Percentiles rank a stretch among this genome's conserved stretches.
These are phyloP conservation scores for Alternaria tenuissima DNA, from an alignment of 2,329 filamentous ascomycete genomes.

Conservation along the genomic window DNA sequence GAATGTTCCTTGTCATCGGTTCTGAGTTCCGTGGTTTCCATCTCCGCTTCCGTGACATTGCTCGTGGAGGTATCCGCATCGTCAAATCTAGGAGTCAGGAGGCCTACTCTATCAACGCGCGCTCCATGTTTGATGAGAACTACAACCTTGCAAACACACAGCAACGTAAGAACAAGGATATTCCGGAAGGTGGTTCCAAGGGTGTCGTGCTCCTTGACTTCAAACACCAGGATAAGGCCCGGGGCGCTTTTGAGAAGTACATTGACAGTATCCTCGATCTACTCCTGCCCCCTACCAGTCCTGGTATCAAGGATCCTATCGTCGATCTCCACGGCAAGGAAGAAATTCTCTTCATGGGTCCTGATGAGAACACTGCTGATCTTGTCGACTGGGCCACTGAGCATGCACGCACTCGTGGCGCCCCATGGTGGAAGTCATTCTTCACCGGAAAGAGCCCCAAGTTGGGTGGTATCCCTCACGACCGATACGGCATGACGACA, in stretches of 20 bases:
- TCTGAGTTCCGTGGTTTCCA: slow-evolving; percentile 98
- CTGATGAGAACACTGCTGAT: slow-evolving; percentile 97
- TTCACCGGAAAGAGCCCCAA: slow-evolving; percentile 98
- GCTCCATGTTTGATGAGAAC: slow-evolving; percentile 97
- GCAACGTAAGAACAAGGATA: slow-evolving; percentile 99
- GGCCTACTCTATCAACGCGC: slow-evolving; percentile 93
- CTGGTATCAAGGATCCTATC: slow-evolving; percentile 98
- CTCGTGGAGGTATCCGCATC: slow-evolving; percentile 95
- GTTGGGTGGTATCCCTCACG: slow-evolving; percentile 95
- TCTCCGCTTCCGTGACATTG: slow-evolving; percentile 95
- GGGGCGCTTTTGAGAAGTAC: slow-evolving; percentile 97
- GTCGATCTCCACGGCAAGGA: slow-evolving; percentile 94
- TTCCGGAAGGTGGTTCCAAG: slow-evolving; percentile 97
- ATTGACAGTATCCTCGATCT: slow-evolving; percentile 98
- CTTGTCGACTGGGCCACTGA: slow-evolving; percentile 99
- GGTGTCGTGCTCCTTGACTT: slow-evolving; percentile 95
- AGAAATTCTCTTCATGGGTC: slow-evolving; percentile 98
- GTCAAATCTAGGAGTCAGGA: slow-evolving; percentile 98
- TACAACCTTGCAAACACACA: slow-evolving; percentile 98
- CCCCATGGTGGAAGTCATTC: slow-evolving; percentile 99
- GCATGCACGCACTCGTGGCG: slow-evolving; percentile 85
- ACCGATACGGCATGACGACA: slow-evolving; percentile 97
- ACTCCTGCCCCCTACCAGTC: slow-evolving; percentile 85
- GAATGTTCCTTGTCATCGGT: slow-evolving; percentile 98
- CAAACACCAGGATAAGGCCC: slow-evolving; percentile 90